Base-by-base conservation (phyloP, 225 moss, liverwort and hornwort species). In the Sphagnum tenellum region DNA sequence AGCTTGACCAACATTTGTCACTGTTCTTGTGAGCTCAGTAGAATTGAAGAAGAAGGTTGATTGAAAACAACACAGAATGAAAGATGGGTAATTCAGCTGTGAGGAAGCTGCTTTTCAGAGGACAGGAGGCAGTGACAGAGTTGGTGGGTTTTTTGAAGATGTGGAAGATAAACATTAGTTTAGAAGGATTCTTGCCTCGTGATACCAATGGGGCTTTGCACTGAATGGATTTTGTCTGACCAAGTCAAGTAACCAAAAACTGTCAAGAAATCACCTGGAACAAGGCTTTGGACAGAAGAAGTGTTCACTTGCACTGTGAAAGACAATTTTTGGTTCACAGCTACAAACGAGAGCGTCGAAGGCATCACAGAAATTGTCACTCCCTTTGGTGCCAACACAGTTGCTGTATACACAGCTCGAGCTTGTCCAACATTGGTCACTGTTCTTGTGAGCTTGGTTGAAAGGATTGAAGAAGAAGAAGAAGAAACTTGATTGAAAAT, bases 51-150 rank as follows among this genome's bases (percentile, higher is more conserved):
- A 29, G 29, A 29, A 29, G 29, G 29, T 48, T 90, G 85, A 60
- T 86, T 84, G 46, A 98, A 93, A 47, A 98, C 3, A 0, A 70
- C 77, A 0, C 93, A 90, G 29, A 89, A 67, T 0, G 98, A 89
- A 29, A 29, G 29, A 89, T 1, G 98, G 98, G 64, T 98, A 98
- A 66, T 98, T 98, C 64, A 98, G 71, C 61, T 98, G 86, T 75
- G 66, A 5, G 89, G 81, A 51, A 55, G 51, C 29, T 1, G 29
- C 1, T 29, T 29, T 29, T 29, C 29, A 29, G 29, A 29, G 29
- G 29, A 29, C 29, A 1, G 29, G 29, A 29, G 29, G 29, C 29
- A 29, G 29, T 29, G 29, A 29, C 29, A 29, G 29, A 29, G 29
- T 29, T 29, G 29, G 29, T 29, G 29, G 29, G 29, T 29, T 29